phyloP scores from a whole-genome alignment of 2,329 filamentous ascomycete genomes.

The Exophiala dermatitidis region DNA sequence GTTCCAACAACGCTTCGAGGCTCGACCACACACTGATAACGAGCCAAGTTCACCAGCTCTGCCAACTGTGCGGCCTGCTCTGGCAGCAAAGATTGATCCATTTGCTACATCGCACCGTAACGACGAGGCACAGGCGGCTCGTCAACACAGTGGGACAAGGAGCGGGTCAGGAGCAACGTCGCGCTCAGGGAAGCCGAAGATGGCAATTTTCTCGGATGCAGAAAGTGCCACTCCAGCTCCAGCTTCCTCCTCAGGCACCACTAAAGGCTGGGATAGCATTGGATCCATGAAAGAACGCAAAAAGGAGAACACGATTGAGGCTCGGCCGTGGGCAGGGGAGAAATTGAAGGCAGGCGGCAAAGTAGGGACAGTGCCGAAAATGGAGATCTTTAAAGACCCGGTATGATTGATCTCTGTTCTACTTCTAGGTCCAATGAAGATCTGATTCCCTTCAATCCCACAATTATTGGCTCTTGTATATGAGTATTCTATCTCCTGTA shows the following conservation, averaged over 20 bases:
- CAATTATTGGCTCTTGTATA: constrained; percentile 39
- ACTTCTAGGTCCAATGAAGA: constrained; percentile 14
- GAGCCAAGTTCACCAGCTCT: constrained; percentile 82
- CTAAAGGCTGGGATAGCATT: constrained; percentile 86
- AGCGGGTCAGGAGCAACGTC: constrained; percentile 43
- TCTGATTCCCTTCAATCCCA: constrained; percentile 5
- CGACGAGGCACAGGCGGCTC: constrained; percentile 60
- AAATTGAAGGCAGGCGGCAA: constrained; percentile 82
- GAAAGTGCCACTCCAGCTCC: constrained; percentile 53
- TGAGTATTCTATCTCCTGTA: constrained; percentile 34
- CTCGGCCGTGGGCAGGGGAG: constrained; percentile 87
- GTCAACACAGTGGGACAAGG: constrained; percentile 40
- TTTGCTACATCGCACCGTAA: constrained; percentile 53
- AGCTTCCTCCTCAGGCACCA: constrained; percentile 41
- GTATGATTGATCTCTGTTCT: constrained; percentile 58
- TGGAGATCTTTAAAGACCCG: constrained; percentile 91
- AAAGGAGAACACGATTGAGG: constrained; percentile 85
- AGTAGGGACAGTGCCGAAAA: constrained; percentile 67
- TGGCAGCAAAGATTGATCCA: constrained; percentile 79
- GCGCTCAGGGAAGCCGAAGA: constrained; percentile 68
- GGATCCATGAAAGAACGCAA: constrained; percentile 78
- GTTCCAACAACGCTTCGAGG: constrained; percentile 73
- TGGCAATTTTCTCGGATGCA: constrained; percentile 82
- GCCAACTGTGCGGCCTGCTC: constrained; percentile 70
- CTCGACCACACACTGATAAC: constrained; percentile 51